A percentile compares a stretch with the other conserved stretches of the same genome.
Conservation (phyloP, 495 filamentous ascomycete genomes). For the Tuber umbilicatum region DNA sequence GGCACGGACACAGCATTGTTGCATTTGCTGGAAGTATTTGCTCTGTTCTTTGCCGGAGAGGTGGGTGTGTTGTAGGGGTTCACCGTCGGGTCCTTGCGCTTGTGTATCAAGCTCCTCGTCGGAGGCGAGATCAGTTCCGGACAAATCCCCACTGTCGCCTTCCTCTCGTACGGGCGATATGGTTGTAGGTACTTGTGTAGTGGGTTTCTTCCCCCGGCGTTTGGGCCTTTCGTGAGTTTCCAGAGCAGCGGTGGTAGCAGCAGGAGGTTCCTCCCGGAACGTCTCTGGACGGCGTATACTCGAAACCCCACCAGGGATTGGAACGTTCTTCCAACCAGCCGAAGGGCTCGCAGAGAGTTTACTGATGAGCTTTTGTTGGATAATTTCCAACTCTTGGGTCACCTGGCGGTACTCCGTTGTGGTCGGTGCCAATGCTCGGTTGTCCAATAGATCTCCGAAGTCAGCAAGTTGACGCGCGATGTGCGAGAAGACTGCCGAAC, state of each 20-base stretch:
- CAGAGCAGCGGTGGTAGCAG: background rate
- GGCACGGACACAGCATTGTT: conserved; percentile 31
- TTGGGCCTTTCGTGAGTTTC: background rate
- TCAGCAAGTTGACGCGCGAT: conserved; percentile 18
- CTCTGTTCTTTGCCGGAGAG: conserved; percentile 28
- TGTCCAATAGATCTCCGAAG: conserved; percentile 23
- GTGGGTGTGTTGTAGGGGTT: conserved; percentile 31
- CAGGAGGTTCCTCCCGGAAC: background rate
- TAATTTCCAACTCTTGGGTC: conserved; percentile 14
- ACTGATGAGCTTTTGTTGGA: conserved; percentile 13
- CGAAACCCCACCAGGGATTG: background rate
- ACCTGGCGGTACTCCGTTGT: conserved; percentile 13
- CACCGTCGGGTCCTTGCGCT: background rate
- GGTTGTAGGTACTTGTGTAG: background rate
- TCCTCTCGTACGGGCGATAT: background rate
- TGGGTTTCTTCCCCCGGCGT: background rate
- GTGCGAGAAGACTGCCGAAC: conserved; percentile 21
- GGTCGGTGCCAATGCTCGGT: conserved; percentile 19
- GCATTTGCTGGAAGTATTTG: conserved; percentile 35
- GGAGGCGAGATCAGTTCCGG: conserved; percentile 19
- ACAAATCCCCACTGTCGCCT: background rate
- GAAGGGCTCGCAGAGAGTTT: background rate
- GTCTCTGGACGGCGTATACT: background rate
- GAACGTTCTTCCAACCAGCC: background rate
- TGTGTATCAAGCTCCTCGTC: conserved; percentile 20